These are phyloP conservation scores for Cladochytrium replicatum DNA, from an alignment of 192 early-diverging fungal genomes.

Conservation along the genomic window DNA sequence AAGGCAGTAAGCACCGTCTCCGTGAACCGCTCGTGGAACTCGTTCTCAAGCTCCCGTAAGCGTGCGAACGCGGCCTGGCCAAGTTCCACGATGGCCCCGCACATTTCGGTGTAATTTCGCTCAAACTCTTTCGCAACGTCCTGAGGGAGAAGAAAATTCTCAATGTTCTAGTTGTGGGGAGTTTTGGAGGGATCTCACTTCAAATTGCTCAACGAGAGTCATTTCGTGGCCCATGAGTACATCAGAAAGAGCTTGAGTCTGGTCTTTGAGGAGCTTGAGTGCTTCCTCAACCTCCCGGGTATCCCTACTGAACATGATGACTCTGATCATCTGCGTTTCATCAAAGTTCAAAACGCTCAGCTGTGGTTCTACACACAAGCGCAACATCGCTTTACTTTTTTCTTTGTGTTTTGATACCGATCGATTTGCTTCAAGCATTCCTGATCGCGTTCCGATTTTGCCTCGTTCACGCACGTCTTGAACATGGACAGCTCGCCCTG, in stretches of 20 bases:
- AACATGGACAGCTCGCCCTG: constrained; percentile 37
- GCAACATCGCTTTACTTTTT: constrained; percentile 22
- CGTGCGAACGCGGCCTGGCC: constrained; percentile 39
- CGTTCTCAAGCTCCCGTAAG: constrained; percentile 49
- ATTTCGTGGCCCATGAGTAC: constrained; percentile 42
- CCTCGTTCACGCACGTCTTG: constrained; percentile 17
- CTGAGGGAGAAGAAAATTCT: constrained; percentile 5
- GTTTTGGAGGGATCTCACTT: constrained; percentile 19
- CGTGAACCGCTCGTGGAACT: constrained; percentile 44
- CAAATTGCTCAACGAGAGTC: constrained; percentile 53
- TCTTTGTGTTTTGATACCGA: constrained; percentile 42
- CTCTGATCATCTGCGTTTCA: constrained; percentile 24
- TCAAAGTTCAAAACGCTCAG: background rate
- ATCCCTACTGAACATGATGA: constrained; percentile 29
- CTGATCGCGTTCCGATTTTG: constrained; percentile 34
- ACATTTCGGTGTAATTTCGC: constrained; percentile 47
- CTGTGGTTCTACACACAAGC: background rate
- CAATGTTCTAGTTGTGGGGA: background rate
- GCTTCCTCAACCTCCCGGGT: constrained; percentile 40
- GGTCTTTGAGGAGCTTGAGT: constrained; percentile 29
- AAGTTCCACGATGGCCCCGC: constrained; percentile 32
- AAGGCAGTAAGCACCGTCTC: constrained; percentile 38
- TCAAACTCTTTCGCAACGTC: constrained; percentile 56
- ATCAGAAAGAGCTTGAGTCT: constrained; percentile 31
- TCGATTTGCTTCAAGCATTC: constrained; percentile 33